Conservation (phyloP, 23 red algal species). For the Gracilaria gracilis region DNA sequence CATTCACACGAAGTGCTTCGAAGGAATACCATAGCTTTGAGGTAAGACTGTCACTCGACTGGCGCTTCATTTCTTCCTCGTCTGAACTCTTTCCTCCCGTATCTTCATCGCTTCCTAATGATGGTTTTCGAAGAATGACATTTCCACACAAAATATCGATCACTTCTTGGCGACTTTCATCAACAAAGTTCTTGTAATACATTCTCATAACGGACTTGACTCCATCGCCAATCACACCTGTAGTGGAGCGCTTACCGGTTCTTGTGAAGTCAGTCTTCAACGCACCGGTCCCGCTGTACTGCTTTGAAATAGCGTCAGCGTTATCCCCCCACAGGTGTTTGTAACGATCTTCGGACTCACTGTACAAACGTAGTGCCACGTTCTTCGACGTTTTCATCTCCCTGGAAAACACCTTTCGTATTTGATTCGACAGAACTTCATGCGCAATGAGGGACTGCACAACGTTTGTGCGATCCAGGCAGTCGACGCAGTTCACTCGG, state of each 20-base stretch:
- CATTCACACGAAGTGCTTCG: conserved; percentile 72
- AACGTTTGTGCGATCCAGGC: conserved; percentile 95
- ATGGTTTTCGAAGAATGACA: conserved; percentile 55
- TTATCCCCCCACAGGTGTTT: conserved; percentile 96
- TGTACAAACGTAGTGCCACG: conserved; percentile 41
- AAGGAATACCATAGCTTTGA: conserved; percentile 65
- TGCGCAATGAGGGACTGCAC: conserved; percentile 88
- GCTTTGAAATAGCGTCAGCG: conserved; percentile 91
- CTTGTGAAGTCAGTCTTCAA: conserved; percentile 96
- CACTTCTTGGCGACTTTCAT: conserved; percentile 96
- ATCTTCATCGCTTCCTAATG: not conserved
- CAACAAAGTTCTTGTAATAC: conserved; percentile 99
- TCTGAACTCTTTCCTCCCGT: not conserved
- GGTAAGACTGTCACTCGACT: not conserved
- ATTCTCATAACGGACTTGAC: conserved; percentile 97
- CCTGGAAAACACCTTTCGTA: conserved; percentile 38
- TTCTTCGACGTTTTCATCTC: conserved; percentile 26
- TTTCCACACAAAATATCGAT: conserved; percentile 89
- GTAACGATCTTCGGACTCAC: conserved; percentile 81
- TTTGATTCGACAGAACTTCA: conserved; percentile 64
- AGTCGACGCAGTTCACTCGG: conserved; percentile 99
- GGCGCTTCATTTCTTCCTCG: not conserved
- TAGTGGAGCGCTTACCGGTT: conserved; percentile 96
- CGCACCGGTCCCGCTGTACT: conserved; percentile 96
- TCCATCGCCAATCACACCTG: conserved; percentile 90